These are phyloP conservation scores for Tolypocladium sp. DNA, from an alignment of 2,329 filamentous ascomycete species.

Conservation along the genomic window DNA sequence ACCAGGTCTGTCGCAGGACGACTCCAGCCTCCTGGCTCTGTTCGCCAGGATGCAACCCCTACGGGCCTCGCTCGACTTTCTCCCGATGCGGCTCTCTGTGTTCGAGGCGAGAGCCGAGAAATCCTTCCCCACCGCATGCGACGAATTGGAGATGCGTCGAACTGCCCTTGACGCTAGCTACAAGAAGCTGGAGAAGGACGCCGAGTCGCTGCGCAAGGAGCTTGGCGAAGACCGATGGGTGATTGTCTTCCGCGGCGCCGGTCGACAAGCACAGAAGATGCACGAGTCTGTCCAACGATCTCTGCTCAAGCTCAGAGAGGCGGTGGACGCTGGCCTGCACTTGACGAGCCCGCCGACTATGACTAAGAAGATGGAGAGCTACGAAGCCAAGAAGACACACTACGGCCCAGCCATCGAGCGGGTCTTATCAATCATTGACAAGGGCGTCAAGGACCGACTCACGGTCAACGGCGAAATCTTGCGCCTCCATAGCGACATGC, in stretches of 20 bases:
- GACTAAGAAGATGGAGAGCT: slow-evolving; percentile 80
- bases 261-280: slow-evolving; percentile 90
- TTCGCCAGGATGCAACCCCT: slow-evolving; percentile 95
- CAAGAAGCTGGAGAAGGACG: slow-evolving; percentile 81
- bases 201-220: slow-evolving; percentile 80
- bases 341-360: slow-evolving; percentile 61
- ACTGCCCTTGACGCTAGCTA: slow-evolving; percentile 73
- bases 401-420: slow-evolving; percentile 90
- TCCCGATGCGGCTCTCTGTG: slow-evolving; percentile 86
- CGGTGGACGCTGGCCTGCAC: slow-evolving; percentile 65
- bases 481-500: slow-evolving; percentile 75
- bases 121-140: slow-evolving; percentile 82
- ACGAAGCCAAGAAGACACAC: slow-evolving; percentile 89
- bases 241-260: slow-evolving; percentile 87
- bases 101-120: slow-evolving; percentile 71
- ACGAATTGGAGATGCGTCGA: slow-evolving; percentile 73
- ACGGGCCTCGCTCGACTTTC: slow-evolving; percentile 84
- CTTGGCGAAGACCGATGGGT: slow-evolving; percentile 95
- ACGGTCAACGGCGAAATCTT: slow-evolving; percentile 96
- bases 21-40: slow-evolving; percentile 77
- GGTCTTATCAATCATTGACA: slow-evolving; percentile 86
- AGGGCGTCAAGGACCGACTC: slow-evolving; percentile 87
- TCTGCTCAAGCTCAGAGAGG: slow-evolving; percentile 71
- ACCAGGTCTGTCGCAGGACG: slow-evolving; percentile 59
- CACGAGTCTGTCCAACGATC: slow-evolving; percentile 89